Base-by-base conservation (phyloP, 495 filamentous ascomycete species). In the Tetracladium setigerum region DNA sequence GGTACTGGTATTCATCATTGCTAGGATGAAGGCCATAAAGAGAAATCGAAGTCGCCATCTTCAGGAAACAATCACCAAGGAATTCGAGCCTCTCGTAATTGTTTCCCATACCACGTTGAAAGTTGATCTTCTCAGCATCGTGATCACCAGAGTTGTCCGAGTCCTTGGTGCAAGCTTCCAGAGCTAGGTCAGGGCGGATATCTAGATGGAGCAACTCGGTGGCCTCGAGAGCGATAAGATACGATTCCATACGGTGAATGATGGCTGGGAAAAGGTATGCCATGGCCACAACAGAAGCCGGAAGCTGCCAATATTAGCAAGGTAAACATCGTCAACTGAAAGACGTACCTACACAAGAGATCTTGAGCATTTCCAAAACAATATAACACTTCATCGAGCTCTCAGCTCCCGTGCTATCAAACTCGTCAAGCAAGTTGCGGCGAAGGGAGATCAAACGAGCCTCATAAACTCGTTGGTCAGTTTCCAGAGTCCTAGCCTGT, bases 71-170 rank as follows among this genome's bases (percentile, higher is more conserved):
- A 62, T 98, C 92, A 0, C 92, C 92, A 12, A 97, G 71, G 53
- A 97, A 94, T 49, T 98, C 92, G 1, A 97, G 79, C 19, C 92
- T 79, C 64, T 98, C 92, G 56, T 98, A 98, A 54, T 97, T 96
- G 45, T 83, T 88, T 10, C 91, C 92, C 92, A 96, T 98, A 22
- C 92, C 92, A 48, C 77, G 67, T 54, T 88, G 86, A 17, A 88
- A 71, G 52, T 91, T 86, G 34, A 92, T 66, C 47, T 86, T 78
- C 47, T 83, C 74, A 11, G 67, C 69, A 9, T 71, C 71, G 48
- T 89, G 83, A 38, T 95, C 89, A 30, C 86, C 86, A 2, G 82
- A 83, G 54, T 95, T 95, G 55, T 95, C 87, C 7, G 88, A 89
- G 57, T 97, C 89, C 58, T 98, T 97, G 1, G 92, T 98, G 22